phyloP scores from a whole-genome alignment of 441 rosid genomes.

The Capsella rubella region DNA sequence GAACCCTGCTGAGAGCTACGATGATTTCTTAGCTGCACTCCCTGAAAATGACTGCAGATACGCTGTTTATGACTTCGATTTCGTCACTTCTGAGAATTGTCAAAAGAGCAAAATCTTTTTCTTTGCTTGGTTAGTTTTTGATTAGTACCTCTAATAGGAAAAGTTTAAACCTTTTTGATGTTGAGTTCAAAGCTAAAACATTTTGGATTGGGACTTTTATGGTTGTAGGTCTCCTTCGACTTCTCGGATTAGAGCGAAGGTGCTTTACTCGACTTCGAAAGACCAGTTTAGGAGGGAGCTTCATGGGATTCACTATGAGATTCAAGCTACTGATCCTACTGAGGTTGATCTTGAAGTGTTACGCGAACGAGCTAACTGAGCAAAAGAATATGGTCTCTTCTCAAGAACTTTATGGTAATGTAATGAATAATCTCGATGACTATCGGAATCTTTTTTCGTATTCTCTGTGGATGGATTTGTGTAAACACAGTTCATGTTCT shows the following conservation, averaged over 20 bases:
- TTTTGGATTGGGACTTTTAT: not conserved
- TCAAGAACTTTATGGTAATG: constrained; percentile 30
- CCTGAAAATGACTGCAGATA: constrained; percentile 76
- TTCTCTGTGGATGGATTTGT: constrained; percentile 20
- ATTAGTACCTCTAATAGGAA: not conserved
- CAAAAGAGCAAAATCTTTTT: constrained; percentile 81
- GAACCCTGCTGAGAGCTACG: constrained; percentile 70
- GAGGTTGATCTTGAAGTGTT: constrained; percentile 72
- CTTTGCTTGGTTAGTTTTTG: constrained; percentile 58
- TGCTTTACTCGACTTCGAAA: constrained; percentile 74
- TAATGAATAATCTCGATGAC: constrained; percentile 41
- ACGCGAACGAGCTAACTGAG: constrained; percentile 64
- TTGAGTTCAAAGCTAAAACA: not conserved
- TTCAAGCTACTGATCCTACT: constrained; percentile 77
- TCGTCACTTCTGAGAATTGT: constrained; percentile 73
- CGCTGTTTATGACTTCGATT: constrained; percentile 70
- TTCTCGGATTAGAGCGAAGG: constrained; percentile 64
- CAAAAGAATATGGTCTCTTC: not conserved
- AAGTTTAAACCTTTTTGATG: not conserved
- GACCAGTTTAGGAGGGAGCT: constrained; percentile 65
- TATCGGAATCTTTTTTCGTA: constrained; percentile 4
- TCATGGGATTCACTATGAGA: constrained; percentile 71
- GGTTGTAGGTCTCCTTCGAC: constrained; percentile 67
- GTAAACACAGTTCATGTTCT: constrained; percentile 33
- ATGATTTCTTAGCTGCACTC: constrained; percentile 63